Evolutionary conservation across 2,329 filamentous ascomycete genomes (phyloP).

Genomic region (Furcasterigmium furcatum): DNA sequence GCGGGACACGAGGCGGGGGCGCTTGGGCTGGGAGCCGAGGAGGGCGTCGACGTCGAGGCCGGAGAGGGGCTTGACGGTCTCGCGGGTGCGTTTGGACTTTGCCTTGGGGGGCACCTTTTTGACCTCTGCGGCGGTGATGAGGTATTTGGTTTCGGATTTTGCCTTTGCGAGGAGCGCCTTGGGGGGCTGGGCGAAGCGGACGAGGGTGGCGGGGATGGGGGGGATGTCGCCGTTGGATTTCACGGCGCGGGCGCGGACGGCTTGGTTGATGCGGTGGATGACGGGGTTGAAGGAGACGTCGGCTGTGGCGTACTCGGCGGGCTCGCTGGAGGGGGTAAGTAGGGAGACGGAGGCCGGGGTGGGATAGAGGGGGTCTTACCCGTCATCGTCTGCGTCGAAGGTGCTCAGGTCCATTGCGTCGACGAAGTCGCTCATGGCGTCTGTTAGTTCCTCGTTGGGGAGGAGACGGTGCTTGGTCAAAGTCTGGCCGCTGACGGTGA

Average conservation of each 20-base stretch:
- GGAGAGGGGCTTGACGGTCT: slow-evolving; percentile 78
- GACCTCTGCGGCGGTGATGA: slow-evolving; percentile 71
- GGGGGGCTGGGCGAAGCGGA: slow-evolving; percentile 72
- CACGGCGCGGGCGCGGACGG: slow-evolving; percentile 78
- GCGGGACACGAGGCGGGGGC: slow-evolving; percentile 35
- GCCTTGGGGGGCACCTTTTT: slow-evolving; percentile 85
- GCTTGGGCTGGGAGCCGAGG: slow-evolving; percentile 53
- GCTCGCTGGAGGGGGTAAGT: slow-evolving; percentile 25
- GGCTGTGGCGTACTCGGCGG: slow-evolving; percentile 67
- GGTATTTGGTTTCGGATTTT: slow-evolving; percentile 52
- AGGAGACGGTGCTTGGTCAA: slow-evolving; percentile 81
- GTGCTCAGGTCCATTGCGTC: slow-evolving; percentile 85
- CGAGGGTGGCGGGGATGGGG: slow-evolving; percentile 59
- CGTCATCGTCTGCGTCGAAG: slow-evolving; percentile 71
- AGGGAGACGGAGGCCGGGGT: too few species aligned
- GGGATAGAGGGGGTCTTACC: slow-evolving; percentile 44
- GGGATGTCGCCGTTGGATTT: slow-evolving; percentile 64
- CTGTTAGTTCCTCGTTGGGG: slow-evolving; percentile 68
- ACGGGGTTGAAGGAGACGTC: slow-evolving; percentile 82
- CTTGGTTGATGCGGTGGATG: slow-evolving; percentile 86
- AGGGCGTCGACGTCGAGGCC: slow-evolving; percentile 84
- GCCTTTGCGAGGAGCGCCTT: slow-evolving; percentile 60
- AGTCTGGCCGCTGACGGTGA: slow-evolving; percentile 80
- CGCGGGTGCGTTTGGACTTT: slow-evolving; percentile 68
- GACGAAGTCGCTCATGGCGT: slow-evolving; percentile 88